Base-by-base conservation (phyloP, 345 rosid species). In the Linum trigynum region DNA sequence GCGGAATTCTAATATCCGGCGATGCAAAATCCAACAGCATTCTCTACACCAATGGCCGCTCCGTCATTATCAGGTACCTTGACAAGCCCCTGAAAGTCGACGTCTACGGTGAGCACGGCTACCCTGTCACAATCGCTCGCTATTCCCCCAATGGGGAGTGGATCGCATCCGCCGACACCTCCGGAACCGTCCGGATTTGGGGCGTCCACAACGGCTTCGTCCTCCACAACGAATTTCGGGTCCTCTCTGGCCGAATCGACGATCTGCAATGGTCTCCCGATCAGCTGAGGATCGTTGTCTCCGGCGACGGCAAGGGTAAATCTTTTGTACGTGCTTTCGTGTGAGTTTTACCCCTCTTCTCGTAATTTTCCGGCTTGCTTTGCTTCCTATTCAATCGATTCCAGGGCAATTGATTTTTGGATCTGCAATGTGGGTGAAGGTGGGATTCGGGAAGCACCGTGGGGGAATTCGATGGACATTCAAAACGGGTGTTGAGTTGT, bases 221-320 rank as follows among this genome's bases (percentile, higher is more conserved):
- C 37, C 66, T 94, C 76, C 90, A 86, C 89, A 88, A 94, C 8
- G 99, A 94, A 81, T 94, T 94, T 65, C 85, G 77, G 76, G 92
- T 90, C 62, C 71, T 94, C 69, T 76, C 96, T 55, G 99, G 97
- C 56, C 87, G 97, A 87, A 90, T 94, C 84, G 99, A 94, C 65
- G 99, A 94, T 77, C 90, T 94, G 3, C 97, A 90, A 74, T 94
- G 99, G 99, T 94, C 99, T 0, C 92, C 96, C 51, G 99, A 94
- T 64, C 90, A 94, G 35, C 64, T 84, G 85, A 71, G 97, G 82
- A 88, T 94, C 67, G 99, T 94, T 14, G 97, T 92, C 0, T 90
- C 86, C 11, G 99, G 99, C 63, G 99, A 90, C 57, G 97, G 99
- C 10, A 94, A 86, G 78, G 97, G 96, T 8, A 94, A 88, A 57